phyloP scores from a whole-genome alignment of 1,139 yeast species.

The Nakaseomyces nivariensis region DNA sequence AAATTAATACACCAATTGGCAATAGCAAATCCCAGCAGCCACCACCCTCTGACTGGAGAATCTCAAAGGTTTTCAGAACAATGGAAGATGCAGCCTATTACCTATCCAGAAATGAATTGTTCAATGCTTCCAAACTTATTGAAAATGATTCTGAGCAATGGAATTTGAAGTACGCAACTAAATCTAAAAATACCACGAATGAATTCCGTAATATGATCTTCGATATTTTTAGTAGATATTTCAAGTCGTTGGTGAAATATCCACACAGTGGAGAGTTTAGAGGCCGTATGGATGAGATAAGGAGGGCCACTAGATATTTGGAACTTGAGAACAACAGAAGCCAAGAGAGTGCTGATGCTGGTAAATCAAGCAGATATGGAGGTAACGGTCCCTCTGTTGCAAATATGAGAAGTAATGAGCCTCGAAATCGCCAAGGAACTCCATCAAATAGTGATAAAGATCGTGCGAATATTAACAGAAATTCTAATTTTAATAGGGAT shows the following conservation, averaged over 20 bases:
- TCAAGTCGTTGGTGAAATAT: slow-evolving; percentile 11
- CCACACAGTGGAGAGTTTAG: slow-evolving; percentile 12
- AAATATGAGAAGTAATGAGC: slow-evolving; percentile 4
- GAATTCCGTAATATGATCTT: slow-evolving; percentile 11
- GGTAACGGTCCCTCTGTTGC: slow-evolving; percentile 6
- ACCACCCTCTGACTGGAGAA: background rate
- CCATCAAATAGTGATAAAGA: background rate
- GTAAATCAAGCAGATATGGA: slow-evolving; percentile 6
- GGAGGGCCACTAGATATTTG: slow-evolving; percentile 6
- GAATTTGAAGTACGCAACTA: slow-evolving; percentile 6
- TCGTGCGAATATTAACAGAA: background rate
- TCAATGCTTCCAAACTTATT: slow-evolving; percentile 10
- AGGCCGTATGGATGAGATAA: slow-evolving; percentile 8
- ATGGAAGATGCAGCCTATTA: slow-evolving; percentile 15
- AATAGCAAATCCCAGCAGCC: background rate
- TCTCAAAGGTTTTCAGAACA: slow-evolving; percentile 13
- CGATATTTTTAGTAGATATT: slow-evolving; percentile 11
- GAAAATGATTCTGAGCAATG: slow-evolving; percentile 10
- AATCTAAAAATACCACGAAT: slow-evolving; percentile 7
- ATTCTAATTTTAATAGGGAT: background rate
- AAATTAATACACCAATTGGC: slow-evolving; percentile 2
- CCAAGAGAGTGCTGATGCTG: slow-evolving; percentile 5
- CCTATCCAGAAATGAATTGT: slow-evolving; percentile 12
- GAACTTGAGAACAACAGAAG: slow-evolving; percentile 3
- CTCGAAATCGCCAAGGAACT: background rate